A percentile compares a stretch with the other conserved stretches of the same genome.
Evolutionary conservation across 306 rosid genomes (phyloP).

Genomic region (Lathyrus oleraceus): DNA sequence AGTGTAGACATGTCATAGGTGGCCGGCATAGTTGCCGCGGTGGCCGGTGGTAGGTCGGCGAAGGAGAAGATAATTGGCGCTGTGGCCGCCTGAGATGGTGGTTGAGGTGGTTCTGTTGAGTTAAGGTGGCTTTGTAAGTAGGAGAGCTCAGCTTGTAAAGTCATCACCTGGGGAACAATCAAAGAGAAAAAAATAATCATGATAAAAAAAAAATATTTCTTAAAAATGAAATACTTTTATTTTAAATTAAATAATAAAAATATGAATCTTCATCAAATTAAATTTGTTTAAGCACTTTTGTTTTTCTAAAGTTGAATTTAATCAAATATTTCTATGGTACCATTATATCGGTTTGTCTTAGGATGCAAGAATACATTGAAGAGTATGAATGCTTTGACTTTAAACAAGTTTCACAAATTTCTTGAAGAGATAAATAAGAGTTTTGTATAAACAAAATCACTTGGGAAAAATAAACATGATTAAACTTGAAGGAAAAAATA

Average conservation of each 20-base stretch:
- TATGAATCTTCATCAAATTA: too few relatives aligned
- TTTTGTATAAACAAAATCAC: conserved; percentile 28
- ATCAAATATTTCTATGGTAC: neutral
- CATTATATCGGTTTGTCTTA: neutral
- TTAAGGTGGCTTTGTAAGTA: conserved; percentile 68
- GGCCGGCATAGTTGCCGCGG: conserved; percentile 37
- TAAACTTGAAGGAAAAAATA: conserved; percentile 18
- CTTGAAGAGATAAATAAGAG: conserved; percentile 8
- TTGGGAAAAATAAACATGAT: conserved; percentile 32
- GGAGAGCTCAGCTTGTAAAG: conserved; percentile 71
- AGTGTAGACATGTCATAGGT: conserved; percentile 62
- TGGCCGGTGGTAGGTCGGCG: conserved; percentile 52
- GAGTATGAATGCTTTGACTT: conserved; percentile 19
- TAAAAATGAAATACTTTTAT: neutral
- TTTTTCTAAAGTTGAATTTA: too few relatives aligned
- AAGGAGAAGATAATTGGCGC: conserved; percentile 46
- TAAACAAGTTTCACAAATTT: conserved; percentile 25
- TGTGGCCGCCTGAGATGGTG: conserved; percentile 34
- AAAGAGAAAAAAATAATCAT: neutral
- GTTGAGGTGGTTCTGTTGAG: conserved; percentile 57
- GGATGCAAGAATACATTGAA: conserved; percentile 30
- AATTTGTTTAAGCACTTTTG: too few relatives aligned
- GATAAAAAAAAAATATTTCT: neutral
- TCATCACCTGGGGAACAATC: conserved; percentile 50
- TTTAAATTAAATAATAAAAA: neutral